Evolutionary conservation across 352 stramenopile genomes (phyloP).

Genomic region (Thraustochytrium striatum): DNA sequence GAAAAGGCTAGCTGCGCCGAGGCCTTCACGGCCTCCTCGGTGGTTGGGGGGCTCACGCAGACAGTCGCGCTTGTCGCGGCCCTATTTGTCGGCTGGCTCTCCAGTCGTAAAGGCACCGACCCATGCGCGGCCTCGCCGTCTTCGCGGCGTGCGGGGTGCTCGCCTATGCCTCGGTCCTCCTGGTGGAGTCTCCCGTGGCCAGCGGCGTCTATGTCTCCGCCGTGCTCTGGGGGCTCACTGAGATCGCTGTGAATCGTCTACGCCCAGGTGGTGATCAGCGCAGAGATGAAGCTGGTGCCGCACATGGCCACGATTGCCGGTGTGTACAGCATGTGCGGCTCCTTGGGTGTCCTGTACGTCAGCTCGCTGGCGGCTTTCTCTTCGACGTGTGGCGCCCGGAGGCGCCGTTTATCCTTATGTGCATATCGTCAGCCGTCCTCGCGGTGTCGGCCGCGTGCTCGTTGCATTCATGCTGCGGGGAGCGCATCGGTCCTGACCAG

Average conservation of each 20-base stretch:
- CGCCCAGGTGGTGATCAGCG: not conserved
- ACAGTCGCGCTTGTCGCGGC: slow-evolving; percentile 14
- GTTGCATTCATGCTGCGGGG: too few species aligned
- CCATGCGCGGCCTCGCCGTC: not conserved
- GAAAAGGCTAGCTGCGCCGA: not conserved
- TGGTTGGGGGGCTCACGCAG: slow-evolving; percentile 17
- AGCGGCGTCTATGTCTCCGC: slow-evolving; percentile 10
- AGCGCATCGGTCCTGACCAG: too few species aligned
- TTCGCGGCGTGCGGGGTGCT: not conserved
- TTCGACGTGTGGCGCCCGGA: slow-evolving; percentile 28
- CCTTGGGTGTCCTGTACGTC: slow-evolving; percentile 42
- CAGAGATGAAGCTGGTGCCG: not conserved
- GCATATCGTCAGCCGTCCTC: not conserved
- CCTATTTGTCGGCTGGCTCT: slow-evolving; percentile 38
- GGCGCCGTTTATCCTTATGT: slow-evolving; percentile 34
- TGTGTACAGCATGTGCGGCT: slow-evolving; percentile 34
- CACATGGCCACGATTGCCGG: slow-evolving; percentile 28
- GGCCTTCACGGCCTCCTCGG: slow-evolving; percentile 20
- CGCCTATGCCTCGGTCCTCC: not conserved
- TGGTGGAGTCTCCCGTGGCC: not conserved
- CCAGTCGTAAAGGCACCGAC: not conserved
- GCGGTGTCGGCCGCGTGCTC: too few species aligned
- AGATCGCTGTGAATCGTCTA: slow-evolving; percentile 20
- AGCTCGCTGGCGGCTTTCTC: slow-evolving; percentile 33
- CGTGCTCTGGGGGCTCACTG: slow-evolving; percentile 18